Base-by-base conservation (phyloP, 1,284 basidiomycete genomes). In the Ganoderma resinaceum region DNA sequence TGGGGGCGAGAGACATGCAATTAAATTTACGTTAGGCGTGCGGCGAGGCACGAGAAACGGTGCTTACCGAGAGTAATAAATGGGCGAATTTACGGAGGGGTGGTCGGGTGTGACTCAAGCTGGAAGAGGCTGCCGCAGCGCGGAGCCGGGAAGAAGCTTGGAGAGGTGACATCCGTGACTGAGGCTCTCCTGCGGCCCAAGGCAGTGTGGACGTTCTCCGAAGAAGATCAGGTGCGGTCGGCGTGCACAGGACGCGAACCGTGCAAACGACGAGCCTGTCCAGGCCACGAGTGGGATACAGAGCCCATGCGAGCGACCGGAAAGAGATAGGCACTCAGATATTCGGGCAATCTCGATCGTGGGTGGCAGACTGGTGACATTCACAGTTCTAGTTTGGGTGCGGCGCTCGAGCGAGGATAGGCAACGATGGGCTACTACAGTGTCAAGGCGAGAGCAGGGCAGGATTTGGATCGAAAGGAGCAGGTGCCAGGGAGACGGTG, bases 161-260 rank as follows among this genome's bases (percentile, higher is more conserved):
- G 8, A 31, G 31, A n/a, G 33, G 33, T 58, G 58, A 29, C 58
- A 38, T 60, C 58, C 38, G 38, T 60, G 38, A 40, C 58, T 60
- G 26, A 37, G 35, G 14, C 37, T 52, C 35, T 40, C 37, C 23
- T 40, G 35, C 23, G 58, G 37, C 23, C 9, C 37, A 26, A 38
- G 35, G 58, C 37, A 23, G 33, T 59, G 58, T 60, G n/a, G 37
- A 60, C 23, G 23, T 60, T 60, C 58, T 60, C 35, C 12, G 35
- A 26, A 60, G 58, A 60, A 60, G 37, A 60, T 60, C 58, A 60
- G 33, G n/a, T 38, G 58, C 58, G 58, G 38, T 60, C 38, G 11
- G 12, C 18, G n/a, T 42, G 58, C 58, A 60, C 38, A 38, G 58
- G 58, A 60, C 58, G 58, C 37, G 58, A 60, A 60, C 12, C 58